Evolutionary conservation across 805 yeast genomes (phyloP), one percentile per base, ranked within the genome.

Genomic region (Tetrapisispora pingtungensis): DNA sequence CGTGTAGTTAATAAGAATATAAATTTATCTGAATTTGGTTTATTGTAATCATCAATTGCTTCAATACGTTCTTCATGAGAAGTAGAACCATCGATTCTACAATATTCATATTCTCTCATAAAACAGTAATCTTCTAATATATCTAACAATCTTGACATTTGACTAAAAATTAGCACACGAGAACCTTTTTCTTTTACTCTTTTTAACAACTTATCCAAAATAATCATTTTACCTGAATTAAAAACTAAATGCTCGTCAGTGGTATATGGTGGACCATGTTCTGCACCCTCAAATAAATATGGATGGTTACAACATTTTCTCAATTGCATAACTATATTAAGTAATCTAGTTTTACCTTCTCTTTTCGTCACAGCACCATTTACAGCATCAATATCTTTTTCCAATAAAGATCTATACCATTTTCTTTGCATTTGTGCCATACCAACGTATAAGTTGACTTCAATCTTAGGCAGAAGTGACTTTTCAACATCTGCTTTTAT

Each of bases 221-320:
- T 85, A 43, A 84, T 73, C 89, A 89, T 84, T 61, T 89, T 89
- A 27, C 95, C 96, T 7, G 95, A 74, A 60, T 90, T 90, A 68
- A 56, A 80, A n/a, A 89, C 81, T 50, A 90, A 71, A 65, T 90
- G 97, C 62, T 89, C 97, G 63, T 88, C 97, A 1, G 95, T 90
- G 1, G 97, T 90, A 58, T 73, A 90, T 1, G 97, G 97, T 1
- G 97, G 97, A 10, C 97, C 97, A 0, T 97, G 97, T 64, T 89
- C 97, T 1, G 97, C 98, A n/a, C 98, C 97, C 61, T 90, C 97
- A 58, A 93, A 93, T 44, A 90, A 68, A 63, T 93, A 90, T 0
- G 97, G 97, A 65, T 93, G 98, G 61, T 93, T 90, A 62, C 97
- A 90, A 63, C 97, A 90, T 63, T 90, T 90, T 57, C 97, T 74